Evolutionary conservation across 2,329 filamentous ascomycete species (phyloP).

Genomic region (Ophiostoma tasmaniense): DNA sequence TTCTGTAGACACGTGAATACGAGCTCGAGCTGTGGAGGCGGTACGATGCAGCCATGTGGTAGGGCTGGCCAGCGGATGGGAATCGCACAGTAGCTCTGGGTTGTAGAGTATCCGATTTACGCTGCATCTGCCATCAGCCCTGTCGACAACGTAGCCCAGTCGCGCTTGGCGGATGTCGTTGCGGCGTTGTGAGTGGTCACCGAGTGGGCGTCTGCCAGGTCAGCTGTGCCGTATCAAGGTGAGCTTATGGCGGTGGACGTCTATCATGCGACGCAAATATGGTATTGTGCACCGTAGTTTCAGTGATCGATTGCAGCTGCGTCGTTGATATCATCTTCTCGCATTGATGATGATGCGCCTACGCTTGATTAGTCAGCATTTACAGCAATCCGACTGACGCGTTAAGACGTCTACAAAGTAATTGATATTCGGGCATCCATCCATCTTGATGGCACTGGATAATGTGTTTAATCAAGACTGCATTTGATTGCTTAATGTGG

Average conservation of each 20-base stretch:
- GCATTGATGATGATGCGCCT: background rate
- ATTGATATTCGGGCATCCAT: too few species aligned
- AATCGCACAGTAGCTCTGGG: too few species aligned
- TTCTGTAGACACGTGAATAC: background rate
- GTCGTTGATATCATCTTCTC: background rate
- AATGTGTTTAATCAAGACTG: too few species aligned
- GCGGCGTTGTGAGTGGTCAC: background rate
- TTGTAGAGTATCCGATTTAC: too few species aligned
- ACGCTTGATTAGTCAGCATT: background rate
- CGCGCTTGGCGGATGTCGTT: background rate
- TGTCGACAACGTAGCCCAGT: background rate
- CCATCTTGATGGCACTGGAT: too few species aligned
- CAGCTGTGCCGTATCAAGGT: background rate
- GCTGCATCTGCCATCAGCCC: background rate
- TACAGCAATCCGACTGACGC: background rate
- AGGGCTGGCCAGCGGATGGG: too few species aligned
- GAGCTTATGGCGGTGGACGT: too few species aligned
- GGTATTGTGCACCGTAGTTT: too few species aligned
- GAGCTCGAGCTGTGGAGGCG: background rate
- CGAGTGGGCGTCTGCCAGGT: too few species aligned
- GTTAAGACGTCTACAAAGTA: too few species aligned
- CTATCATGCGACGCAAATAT: too few species aligned
- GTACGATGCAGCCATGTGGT: background rate
- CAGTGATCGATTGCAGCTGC: too few species aligned
- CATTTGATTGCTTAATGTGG: background rate